Base-by-base conservation (phyloP, 768 basidiomycete species). In the Leccinum incarnatum region DNA sequence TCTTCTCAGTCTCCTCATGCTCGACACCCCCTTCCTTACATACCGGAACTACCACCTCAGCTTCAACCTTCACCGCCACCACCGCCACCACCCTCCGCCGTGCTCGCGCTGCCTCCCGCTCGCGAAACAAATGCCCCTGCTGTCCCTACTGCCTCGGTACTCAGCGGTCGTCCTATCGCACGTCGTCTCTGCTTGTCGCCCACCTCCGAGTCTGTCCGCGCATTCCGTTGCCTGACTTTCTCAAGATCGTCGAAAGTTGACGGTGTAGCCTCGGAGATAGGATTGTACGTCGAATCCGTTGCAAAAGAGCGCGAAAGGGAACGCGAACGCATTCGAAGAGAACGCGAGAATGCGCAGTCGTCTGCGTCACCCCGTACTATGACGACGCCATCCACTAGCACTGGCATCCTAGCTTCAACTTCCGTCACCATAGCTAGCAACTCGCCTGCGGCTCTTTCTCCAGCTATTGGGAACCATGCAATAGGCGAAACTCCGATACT, bases 291-390 rank as follows among this genome's bases (percentile, higher is more conserved):
- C 6, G 92, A 93, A 56, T 81, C 82, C 9, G 81, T 92, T 5
- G 86, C 85, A 4, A 83, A 83, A 61, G 92, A 93, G 65, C 78
- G 92, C 17, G 92, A 93, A 60, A 78, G 79, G 57, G 91, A 94
- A 69, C 78, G 89, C 6, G 90, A 92, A 63, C 78, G 89, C 27
- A 78, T 91, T 50, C 84, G 84, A 63, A 76, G 81, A 50, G 89
- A 88, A 69, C 76, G 87, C 19, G 87, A 90, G 65, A 77, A 73
- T 37, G 77, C 71, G 25, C 67, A 71, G 19, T 53, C 66, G 37
- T 72, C 72, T 6, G 57, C 66, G 45, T 74, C 75, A 51, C 67
- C 73, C 3, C 63, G 62, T 14, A 56, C 62, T 32, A 50, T 59
- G 52, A 42, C 61, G 4, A 73, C 70, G 15, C 73, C 70, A 10